Evolutionary conservation across 192 early-diverging fungal genomes (phyloP).

Genomic region (Ambispora gerdemannii): DNA sequence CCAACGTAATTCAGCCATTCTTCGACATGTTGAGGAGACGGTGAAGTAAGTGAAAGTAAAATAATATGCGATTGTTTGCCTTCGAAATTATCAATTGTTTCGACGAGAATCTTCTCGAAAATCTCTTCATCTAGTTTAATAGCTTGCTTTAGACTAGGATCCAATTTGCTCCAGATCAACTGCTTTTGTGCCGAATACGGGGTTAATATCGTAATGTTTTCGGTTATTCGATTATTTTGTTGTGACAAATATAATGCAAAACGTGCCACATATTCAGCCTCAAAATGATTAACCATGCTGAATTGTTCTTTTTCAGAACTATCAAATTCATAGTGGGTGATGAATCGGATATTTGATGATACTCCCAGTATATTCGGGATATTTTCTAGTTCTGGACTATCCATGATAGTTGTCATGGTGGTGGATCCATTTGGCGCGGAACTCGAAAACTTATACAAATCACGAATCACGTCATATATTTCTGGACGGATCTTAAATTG

Average conservation of each 20-base stretch:
- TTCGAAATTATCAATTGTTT: background rate
- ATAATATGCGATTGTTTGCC: conserved; percentile 61
- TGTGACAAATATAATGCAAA: background rate
- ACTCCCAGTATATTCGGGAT: no score
- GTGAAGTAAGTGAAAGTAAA: conserved; percentile 72
- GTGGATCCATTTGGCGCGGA: no score
- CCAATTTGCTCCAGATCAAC: background rate
- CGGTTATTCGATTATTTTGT: background rate
- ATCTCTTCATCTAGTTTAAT: background rate
- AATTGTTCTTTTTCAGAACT: no score
- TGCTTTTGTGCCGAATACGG: background rate
- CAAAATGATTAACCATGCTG: conserved; percentile 28
- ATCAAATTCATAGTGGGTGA: no score
- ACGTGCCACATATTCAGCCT: background rate
- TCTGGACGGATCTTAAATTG: no score
- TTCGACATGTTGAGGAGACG: conserved; percentile 75
- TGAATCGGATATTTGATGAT: no score
- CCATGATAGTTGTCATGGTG: no score
- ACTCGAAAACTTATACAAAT: no score
- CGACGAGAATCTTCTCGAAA: background rate
- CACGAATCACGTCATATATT: no score
- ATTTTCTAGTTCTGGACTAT: no score
- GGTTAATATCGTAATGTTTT: background rate
- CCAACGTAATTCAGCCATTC: conserved; percentile 77
- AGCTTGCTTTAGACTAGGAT: background rate